Base-by-base conservation (phyloP, 2,329 filamentous ascomycete species). In the Monilinia laxa region DNA sequence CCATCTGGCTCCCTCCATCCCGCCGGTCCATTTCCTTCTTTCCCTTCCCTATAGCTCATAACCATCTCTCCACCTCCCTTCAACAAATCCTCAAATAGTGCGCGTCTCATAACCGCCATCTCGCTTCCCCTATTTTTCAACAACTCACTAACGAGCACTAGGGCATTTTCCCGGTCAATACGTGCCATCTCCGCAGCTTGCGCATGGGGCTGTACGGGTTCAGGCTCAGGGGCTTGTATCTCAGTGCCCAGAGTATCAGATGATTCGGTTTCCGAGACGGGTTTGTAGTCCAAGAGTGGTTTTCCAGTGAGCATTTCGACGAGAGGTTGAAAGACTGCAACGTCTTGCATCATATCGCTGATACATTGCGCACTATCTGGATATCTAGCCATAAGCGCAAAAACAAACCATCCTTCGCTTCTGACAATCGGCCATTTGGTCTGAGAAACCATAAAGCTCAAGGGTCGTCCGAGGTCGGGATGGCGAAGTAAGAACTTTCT, bases 381-480 rank as follows among this genome's bases (percentile, higher is more conserved):
- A 1, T 82, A 81, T 38, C 85, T 80, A 52, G 82, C 81, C 81
- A 88, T 84, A 45, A 89, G 80, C 2, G 87, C 87, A 62, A 87
- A 80, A 7, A 87, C 81, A 69, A 89, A 88, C 82, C 86, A 85
- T 3, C 83, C 81, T 73, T 89, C 87, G 51, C 85, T 86, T 23
- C 84, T 80, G 2, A 89, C 78, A 2, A 83, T 79, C 0, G 85
- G 84, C 80, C 85, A 89, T 70, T 85, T 87, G 3, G 76, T 77
- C 72, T 89, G 86, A 2, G 79, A 81, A 31, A 87, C 78, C 35
- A 89, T 80, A 70, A 82, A 85, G 1, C 80, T 73, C 9, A 89
- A 78, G 0, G 81, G 77, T 10, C 63, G 59, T 42, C 73, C 73
- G 35, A 71, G 63, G 38, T 77, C 75, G 2, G 73, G 75, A 63